Evolutionary conservation across 2,329 filamentous ascomycete genomes (phyloP).

Genomic region (Emmonsiellopsis sp.): DNA sequence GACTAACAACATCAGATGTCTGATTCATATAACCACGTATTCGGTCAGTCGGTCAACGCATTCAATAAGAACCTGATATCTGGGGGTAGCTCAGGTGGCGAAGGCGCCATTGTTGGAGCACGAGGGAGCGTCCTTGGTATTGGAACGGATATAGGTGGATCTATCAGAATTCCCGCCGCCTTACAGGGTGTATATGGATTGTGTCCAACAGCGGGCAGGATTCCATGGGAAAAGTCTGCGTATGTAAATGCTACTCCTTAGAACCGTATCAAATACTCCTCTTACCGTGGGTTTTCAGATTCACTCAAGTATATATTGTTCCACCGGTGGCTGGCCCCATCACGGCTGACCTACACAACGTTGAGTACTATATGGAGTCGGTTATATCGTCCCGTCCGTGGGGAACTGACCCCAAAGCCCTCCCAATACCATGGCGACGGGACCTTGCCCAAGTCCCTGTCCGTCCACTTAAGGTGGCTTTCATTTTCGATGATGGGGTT

Average conservation of each 20-base stretch:
- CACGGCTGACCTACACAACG: constrained; percentile 15
- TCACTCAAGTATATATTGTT: constrained; percentile 18
- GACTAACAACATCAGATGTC: not conserved
- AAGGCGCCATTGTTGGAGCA: constrained; percentile 53
- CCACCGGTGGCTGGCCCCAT: constrained; percentile 22
- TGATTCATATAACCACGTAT: constrained; percentile 4
- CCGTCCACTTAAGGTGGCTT: constrained; percentile 49
- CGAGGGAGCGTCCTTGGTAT: constrained; percentile 51
- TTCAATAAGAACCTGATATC: constrained; percentile 53
- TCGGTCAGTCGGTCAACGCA: constrained; percentile 54
- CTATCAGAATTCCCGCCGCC: constrained; percentile 25
- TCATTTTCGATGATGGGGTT: constrained; percentile 51
- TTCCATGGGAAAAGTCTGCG: constrained; percentile 28
- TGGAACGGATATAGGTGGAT: constrained; percentile 51
- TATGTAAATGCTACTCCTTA: constrained; percentile 19
- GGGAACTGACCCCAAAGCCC: constrained; percentile 26
- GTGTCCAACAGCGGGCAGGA: constrained; percentile 24
- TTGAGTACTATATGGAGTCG: constrained; percentile 21
- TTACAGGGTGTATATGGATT: constrained; percentile 27
- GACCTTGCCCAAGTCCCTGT: constrained; percentile 14
- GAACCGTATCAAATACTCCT: no score
- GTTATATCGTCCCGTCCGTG: constrained; percentile 27
- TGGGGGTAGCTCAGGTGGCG: constrained; percentile 58
- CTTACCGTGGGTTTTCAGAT: constrained; percentile 7
- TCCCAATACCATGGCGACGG: constrained; percentile 29